Conservation (phyloP, 139 green algal species). For the Eudorina sp. region DNA sequence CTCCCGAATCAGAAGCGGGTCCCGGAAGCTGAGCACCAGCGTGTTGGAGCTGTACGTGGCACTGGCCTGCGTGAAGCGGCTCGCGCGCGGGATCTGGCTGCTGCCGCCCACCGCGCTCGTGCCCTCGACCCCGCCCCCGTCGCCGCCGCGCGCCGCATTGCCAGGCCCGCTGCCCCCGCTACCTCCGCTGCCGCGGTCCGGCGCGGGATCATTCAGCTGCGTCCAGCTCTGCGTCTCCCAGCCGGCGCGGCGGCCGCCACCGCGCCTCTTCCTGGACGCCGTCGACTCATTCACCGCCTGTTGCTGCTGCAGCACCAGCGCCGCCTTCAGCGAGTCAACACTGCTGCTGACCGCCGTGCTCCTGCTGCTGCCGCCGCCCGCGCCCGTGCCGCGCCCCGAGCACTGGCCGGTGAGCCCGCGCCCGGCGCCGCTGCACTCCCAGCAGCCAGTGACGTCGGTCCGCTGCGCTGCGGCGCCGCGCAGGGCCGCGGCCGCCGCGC, state of each 20-base stretch:
- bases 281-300: no score
- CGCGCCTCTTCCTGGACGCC: no score
- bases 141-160: neutral
- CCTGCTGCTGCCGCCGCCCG: neutral
- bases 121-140: neutral
- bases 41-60: constrained; percentile 45
- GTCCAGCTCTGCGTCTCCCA: neutral
- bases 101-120: neutral
- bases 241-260: neutral
- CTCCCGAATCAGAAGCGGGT: constrained; percentile 57
- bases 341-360: neutral
- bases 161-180: neutral
- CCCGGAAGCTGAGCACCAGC: constrained; percentile 57
- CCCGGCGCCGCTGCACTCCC: no score
- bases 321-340: neutral
- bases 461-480: neutral
- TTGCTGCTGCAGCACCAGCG: neutral
- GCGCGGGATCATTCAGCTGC: neutral
- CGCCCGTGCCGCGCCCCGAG: no score
- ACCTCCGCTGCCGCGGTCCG: no score
- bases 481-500: neutral
- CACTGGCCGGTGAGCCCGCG: no score
- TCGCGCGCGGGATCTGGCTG: constrained; percentile 4
- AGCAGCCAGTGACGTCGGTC: neutral
- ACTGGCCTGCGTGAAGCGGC: constrained; percentile 41